Base-by-base conservation (phyloP, 176 grass and related monocot species). In the Phoenix dactylifera region DNA sequence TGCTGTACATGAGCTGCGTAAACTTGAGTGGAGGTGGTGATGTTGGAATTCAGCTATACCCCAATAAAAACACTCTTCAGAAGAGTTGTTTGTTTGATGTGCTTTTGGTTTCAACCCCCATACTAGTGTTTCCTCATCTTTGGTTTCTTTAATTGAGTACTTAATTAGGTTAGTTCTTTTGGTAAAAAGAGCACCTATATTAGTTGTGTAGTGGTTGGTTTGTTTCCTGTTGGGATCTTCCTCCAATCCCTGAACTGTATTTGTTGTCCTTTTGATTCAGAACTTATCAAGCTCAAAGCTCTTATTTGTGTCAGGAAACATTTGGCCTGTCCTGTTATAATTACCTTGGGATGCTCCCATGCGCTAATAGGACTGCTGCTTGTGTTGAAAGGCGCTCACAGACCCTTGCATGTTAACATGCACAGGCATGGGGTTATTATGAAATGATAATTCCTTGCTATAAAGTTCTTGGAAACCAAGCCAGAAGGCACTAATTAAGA, bases 391-490 rank as follows among this genome's bases (percentile, higher is more conserved):
- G 26, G 17, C 17, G 16, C 58, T 26, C 26, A 5, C 4, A 60
- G 25, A 39, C 18, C 6, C 28, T 30, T 1, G 6, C 6, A 30
- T 30, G 1, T 30, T 6, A 30, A 30, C 28, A 6, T 6, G 28
- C 23, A 60, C 17, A 39, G 58, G 58, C 29, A 19, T 16, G 58
- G 16, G n/a, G 4, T 58, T 24, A 51, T 59, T 25, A 68, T 68
- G 54, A 68, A 35, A 60, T 51, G 58, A 76, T 67, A 55, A 76
- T 49, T 67, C 66, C 44, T 7, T 55, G 63, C 59, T 62, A 52
- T 67, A 60, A 67, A 76, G 73, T 60, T 48, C 10, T 16, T 76
- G 57, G 73, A 60, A 58, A 53, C 26, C 22, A 52, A 62, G 22
- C 58, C 15, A 59, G 58, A 54, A 70, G 58, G 54, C 48, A 32